These are phyloP conservation scores for Gossypium ekmanianum DNA, from an alignment of 345 rosid genomes.

Conservation along the genomic window DNA sequence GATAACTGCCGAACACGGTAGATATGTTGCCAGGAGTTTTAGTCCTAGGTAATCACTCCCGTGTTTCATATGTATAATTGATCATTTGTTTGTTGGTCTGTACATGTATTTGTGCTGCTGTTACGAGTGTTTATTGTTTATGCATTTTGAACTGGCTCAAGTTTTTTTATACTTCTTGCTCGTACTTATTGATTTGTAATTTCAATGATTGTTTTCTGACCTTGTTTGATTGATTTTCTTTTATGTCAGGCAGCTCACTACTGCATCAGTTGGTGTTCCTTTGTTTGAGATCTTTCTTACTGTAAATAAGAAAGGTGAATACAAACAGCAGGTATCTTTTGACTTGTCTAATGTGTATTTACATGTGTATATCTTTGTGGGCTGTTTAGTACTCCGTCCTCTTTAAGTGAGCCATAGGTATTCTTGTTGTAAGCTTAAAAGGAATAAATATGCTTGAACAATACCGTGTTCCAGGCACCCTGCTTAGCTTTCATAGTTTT, in stretches of 20 bases:
- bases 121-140: not conserved
- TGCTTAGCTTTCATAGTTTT: not conserved
- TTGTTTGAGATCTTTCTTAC: constrained; percentile 85
- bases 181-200: not conserved
- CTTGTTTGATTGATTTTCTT: constrained; percentile 18
- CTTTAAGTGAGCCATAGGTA: not conserved
- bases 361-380: not conserved
- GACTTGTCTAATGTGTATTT: not conserved
- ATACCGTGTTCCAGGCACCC: not conserved
- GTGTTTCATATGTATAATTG: not conserved
- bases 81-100: not conserved
- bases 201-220: not conserved
- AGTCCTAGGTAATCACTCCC: constrained; percentile 62
- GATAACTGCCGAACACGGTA: constrained; percentile 94
- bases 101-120: not conserved
- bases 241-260: constrained; percentile 69
- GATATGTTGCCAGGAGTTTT: constrained; percentile 86
- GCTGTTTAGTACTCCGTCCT: not conserved
- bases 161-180: not conserved
- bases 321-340: constrained; percentile 68
- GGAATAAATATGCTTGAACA: not conserved
- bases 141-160: not conserved
- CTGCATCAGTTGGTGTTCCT: constrained; percentile 66
- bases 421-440: constrained; percentile 4
- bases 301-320: constrained; percentile 62